These are phyloP conservation scores for Trichosporon asahii DNA, from an alignment of 1,284 basidiomycete species.

Conservation along the genomic window DNA sequence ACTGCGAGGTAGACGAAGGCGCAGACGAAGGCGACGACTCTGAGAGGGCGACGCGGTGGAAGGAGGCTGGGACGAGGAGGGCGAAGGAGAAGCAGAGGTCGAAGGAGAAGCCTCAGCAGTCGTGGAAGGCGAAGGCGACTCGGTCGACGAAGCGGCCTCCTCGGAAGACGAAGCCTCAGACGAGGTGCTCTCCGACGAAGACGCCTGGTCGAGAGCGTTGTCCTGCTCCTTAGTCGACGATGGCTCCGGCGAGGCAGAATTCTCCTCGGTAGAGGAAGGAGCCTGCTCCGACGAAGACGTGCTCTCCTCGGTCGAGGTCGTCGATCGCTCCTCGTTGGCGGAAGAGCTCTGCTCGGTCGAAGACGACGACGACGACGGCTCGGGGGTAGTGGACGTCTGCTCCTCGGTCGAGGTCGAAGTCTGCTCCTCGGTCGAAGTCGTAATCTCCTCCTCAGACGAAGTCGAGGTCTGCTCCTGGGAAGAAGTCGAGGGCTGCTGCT, in stretches of 20 bases:
- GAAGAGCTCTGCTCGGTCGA: neutral
- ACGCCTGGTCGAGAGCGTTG: neutral
- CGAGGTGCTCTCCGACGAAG: neutral
- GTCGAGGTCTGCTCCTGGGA: neutral
- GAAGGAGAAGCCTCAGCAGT: neutral
- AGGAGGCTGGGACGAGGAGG: constrained; percentile 9
- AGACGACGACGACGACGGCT: neutral
- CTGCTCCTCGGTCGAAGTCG: neutral
- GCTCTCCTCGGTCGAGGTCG: constrained; percentile 2
- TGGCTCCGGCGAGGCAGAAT: neutral
- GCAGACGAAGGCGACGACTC: neutral
- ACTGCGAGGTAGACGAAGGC: neutral
- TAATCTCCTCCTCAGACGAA: neutral
- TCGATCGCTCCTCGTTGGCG: neutral
- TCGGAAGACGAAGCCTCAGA: neutral
- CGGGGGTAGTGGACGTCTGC: neutral
- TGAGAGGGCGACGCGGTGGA: neutral
- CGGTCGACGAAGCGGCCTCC: neutral
- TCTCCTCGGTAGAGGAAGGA: constrained; percentile 2
- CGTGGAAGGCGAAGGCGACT: neutral
- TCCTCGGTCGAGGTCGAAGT: neutral
- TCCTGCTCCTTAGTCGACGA: neutral
- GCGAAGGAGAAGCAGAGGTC: neutral
- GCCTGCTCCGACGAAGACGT: neutral
- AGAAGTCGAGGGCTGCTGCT: neutral